Conservation (phyloP, 208 protist genomes). For the Trypanosoma melophagium region DNA sequence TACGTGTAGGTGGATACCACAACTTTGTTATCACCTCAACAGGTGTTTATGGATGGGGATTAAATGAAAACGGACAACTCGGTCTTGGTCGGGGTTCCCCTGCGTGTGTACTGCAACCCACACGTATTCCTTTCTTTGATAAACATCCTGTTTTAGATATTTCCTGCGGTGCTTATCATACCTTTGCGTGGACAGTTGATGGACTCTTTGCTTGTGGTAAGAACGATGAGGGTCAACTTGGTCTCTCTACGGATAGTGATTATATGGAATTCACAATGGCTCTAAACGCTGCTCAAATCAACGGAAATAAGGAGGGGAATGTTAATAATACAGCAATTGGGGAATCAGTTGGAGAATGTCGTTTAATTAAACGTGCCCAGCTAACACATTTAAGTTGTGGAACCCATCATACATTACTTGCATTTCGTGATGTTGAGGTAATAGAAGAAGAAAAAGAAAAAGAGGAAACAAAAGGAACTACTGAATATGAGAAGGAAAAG, state of each 20-base stretch:
- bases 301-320: neutral
- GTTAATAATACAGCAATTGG: neutral
- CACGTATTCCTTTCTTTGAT: constrained; percentile 49
- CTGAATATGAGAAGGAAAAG: neutral
- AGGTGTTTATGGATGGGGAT: constrained; percentile 73
- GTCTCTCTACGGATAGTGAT: constrained; percentile 39
- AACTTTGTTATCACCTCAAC: constrained; percentile 65
- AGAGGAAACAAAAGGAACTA: neutral
- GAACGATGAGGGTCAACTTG: constrained; percentile 86
- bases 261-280: constrained; percentile 33
- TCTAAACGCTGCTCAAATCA: constrained; percentile 16
- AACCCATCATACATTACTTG: constrained; percentile 79
- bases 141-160: constrained; percentile 32
- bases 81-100: constrained; percentile 42
- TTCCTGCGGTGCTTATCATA: constrained; percentile 45
- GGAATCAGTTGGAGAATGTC: neutral
- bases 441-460: neutral
- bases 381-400: constrained; percentile 83
- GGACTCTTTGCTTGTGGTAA: constrained; percentile 71
- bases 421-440: constrained; percentile 45
- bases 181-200: constrained; percentile 46
- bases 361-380: constrained; percentile 34
- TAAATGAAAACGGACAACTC: constrained; percentile 82
- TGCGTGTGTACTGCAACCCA: constrained; percentile 24
- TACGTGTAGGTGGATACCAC: constrained; percentile 84